Conservation (phyloP, 2,329 filamentous ascomycete species). For the Tothia fuscella region DNA sequence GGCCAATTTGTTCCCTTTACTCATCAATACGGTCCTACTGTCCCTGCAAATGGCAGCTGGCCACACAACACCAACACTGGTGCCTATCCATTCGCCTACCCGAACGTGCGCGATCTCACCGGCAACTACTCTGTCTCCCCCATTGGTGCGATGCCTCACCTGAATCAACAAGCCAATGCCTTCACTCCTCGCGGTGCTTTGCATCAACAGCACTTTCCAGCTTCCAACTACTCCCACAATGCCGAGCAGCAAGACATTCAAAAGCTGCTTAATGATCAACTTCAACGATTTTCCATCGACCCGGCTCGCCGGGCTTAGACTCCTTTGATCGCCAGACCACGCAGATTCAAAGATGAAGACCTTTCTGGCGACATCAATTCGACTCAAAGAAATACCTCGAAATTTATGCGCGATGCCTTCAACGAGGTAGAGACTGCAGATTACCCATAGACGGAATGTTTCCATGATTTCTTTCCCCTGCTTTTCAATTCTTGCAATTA, state of each 20-base stretch:
- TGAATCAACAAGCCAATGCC: constrained; percentile 5
- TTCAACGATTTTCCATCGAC: constrained; percentile 1
- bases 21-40: constrained; percentile 3
- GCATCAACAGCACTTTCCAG: neutral
- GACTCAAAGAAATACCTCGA: too few species aligned
- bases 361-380: too few species aligned
- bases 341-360: too few species aligned
- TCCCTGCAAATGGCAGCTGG: constrained; percentile 1
- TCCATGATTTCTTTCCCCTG: too few species aligned
- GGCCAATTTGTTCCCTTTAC: constrained; percentile 6
- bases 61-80: neutral
- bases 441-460: too few species aligned
- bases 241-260: neutral
- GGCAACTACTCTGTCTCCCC: constrained; percentile 5
- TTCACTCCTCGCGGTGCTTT: constrained; percentile 8
- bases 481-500: too few species aligned
- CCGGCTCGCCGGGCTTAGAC: constrained; percentile 1
- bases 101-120: neutral
- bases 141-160: neutral
- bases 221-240: neutral
- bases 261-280: constrained; percentile 6
- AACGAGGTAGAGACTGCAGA: too few species aligned
- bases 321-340: too few species aligned
- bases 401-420: too few species aligned
- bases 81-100: constrained; percentile 2